Evolutionary conservation across 2,329 filamentous ascomycete genomes (phyloP).

Genomic region (Sarocladium brachiariae): DNA sequence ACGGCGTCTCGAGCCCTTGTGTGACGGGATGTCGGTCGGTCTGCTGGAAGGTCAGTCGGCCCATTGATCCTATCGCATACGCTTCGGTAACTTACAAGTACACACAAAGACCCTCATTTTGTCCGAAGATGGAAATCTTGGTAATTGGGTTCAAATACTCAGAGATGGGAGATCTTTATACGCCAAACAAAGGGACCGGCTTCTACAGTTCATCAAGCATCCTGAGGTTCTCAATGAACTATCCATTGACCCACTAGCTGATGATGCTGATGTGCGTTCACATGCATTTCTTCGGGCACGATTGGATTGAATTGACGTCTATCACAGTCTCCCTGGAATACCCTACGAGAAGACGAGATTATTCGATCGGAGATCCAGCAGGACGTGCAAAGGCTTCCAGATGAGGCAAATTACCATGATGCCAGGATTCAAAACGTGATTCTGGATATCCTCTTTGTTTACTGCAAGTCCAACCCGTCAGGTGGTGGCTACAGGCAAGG

Average conservation of each 20-base stretch:
- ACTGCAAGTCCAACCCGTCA: constrained; percentile 84
- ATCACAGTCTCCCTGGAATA: constrained; percentile 78
- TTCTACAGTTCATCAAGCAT: constrained; percentile 75
- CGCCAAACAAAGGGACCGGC: constrained; percentile 61
- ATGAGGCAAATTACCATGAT: constrained; percentile 84
- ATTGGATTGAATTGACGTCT: background rate
- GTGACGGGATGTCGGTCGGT: constrained; percentile 72
- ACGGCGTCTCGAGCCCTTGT: constrained; percentile 56
- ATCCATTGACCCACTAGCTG: constrained; percentile 74
- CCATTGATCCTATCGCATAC: background rate
- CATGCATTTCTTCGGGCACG: constrained; percentile 37
- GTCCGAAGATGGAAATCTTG: constrained; percentile 58
- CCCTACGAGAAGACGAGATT: constrained; percentile 75
- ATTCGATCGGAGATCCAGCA: constrained; percentile 85
- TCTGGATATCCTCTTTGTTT: constrained; percentile 85
- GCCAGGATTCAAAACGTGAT: constrained; percentile 72
- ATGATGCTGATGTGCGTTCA: constrained; percentile 53
- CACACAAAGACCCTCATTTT: constrained; percentile 65
- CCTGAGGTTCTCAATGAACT: constrained; percentile 70
- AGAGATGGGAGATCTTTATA: constrained; percentile 69
- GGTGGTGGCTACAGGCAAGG: constrained; percentile 91
- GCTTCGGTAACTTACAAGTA: background rate
- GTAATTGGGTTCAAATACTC: constrained; percentile 63
- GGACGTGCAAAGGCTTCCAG: constrained; percentile 89
- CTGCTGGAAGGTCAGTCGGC: constrained; percentile 79